A percentile compares a stretch with the other conserved stretches of the same genome.
These are phyloP conservation scores for Nicotiana undulata DNA, from an alignment of 257 asterid species.

Conservation along the genomic window DNA sequence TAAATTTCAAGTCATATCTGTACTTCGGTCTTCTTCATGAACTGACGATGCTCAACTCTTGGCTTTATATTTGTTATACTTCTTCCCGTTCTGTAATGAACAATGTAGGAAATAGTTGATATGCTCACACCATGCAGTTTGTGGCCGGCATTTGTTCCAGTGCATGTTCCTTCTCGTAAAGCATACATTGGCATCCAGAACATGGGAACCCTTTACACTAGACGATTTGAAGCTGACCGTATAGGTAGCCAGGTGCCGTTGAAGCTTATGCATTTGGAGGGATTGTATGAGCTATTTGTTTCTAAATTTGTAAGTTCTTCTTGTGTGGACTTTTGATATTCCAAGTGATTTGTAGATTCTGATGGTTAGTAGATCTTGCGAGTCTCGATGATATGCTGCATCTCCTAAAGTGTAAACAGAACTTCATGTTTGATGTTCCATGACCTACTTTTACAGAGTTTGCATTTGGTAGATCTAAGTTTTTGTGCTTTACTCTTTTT, in stretches of 20 bases:
- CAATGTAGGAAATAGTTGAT: neutral
- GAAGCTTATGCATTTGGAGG: conserved; percentile 97
- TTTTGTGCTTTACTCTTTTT: neutral
- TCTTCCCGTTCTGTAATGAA: neutral
- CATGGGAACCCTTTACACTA: conserved; percentile 91
- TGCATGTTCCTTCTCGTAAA: conserved; percentile 90
- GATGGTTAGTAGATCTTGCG: neutral
- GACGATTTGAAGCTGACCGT: conserved; percentile 94
- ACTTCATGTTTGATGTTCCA: neutral
- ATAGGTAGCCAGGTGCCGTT: conserved; percentile 91
- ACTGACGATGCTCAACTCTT: neutral
- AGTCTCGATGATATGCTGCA: neutral
- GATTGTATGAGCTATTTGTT: conserved; percentile 84
- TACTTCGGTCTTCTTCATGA: neutral
- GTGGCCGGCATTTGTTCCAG: conserved; percentile 99
- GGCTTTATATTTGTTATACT: neutral
- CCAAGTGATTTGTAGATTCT: conserved; percentile 2
- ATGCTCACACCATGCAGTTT: conserved; percentile 46
- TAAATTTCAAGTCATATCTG: neutral
- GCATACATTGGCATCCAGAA: conserved; percentile 96
- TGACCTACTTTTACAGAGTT: neutral
- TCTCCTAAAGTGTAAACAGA: neutral
- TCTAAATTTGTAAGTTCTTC: conserved; percentile 65
- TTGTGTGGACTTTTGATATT: neutral
- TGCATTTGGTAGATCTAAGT: neutral